Conservation (phyloP, 2,329 filamentous ascomycete species). For the Aureobasidium subglaciale region DNA sequence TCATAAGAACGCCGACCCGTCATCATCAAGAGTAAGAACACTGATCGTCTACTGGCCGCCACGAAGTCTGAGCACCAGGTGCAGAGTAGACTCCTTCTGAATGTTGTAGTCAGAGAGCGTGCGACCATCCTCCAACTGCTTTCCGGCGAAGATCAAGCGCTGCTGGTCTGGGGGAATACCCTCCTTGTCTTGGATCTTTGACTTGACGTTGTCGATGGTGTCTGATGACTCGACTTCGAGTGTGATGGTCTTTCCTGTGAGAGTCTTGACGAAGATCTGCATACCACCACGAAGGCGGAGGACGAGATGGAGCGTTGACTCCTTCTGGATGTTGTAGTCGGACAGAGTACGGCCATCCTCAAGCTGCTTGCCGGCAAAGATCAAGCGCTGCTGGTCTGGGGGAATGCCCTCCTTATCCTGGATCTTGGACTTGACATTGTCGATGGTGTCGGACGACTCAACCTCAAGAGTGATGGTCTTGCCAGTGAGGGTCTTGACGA, state of each 20-base stretch:
- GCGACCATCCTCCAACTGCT: constrained; percentile 88
- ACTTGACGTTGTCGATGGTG: constrained; percentile 99
- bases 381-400: constrained; percentile 87
- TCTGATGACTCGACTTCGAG: constrained; percentile 96
- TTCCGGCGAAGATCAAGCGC: constrained; percentile 88
- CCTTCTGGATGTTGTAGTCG: constrained; percentile 94
- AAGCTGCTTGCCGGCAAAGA: constrained; percentile 89
- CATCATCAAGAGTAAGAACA: constrained; percentile 3
- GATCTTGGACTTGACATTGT: constrained; percentile 93
- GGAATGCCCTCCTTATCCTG: constrained; percentile 77
- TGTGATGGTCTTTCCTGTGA: constrained; percentile 99
- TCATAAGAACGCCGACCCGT: constrained; percentile 15
- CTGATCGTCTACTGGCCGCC: constrained; percentile 41
- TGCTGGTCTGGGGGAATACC: constrained; percentile 94
- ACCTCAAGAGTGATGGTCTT: constrained; percentile 95
- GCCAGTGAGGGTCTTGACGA: constrained; percentile 49
- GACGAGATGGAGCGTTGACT: constrained; percentile 87
- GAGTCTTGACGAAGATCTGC: constrained; percentile 86
- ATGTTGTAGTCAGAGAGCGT: constrained; percentile 86
- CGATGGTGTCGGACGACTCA: constrained; percentile 82
- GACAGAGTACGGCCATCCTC: constrained; percentile 85
- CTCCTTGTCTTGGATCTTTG: constrained; percentile 99
- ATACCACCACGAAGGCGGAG: constrained; percentile 91
- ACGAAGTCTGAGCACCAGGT: constrained; percentile 56
- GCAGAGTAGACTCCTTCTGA: constrained; percentile 59